phyloP scores from a whole-genome alignment of 257 asterid species.

The Nicotiana otophora region DNA sequence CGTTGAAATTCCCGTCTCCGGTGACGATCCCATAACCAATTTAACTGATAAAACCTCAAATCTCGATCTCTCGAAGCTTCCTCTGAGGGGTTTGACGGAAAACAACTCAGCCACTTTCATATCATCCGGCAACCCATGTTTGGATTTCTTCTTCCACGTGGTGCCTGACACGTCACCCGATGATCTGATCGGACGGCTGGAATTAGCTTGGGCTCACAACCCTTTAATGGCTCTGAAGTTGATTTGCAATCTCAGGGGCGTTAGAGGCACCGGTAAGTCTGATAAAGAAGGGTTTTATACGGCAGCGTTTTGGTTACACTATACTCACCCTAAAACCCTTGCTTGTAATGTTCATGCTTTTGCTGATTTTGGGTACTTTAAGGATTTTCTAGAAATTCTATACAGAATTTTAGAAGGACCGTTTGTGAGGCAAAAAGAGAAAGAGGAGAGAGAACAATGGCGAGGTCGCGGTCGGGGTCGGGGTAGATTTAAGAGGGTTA shows the following conservation, averaged over 20 bases:
- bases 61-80: neutral
- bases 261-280: constrained; percentile 42
- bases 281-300: constrained; percentile 37
- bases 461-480: too few relatives aligned
- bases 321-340: constrained; percentile 35
- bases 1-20: neutral
- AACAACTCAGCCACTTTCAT: constrained; percentile 29
- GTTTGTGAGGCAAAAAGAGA: neutral
- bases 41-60: neutral
- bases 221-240: constrained; percentile 28
- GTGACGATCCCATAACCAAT: neutral
- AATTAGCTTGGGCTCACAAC: constrained; percentile 26
- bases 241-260: constrained; percentile 34
- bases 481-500: too few relatives aligned
- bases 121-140: constrained; percentile 30
- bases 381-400: constrained; percentile 33
- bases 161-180: constrained; percentile 26
- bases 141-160: constrained; percentile 42
- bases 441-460: neutral
- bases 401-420: constrained; percentile 36
- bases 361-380: constrained; percentile 37
- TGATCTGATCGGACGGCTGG: constrained; percentile 15
- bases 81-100: constrained; percentile 24
- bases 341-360: constrained; percentile 20
- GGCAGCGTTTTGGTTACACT: constrained; percentile 33